phyloP scores from a whole-genome alignment of 2,329 filamentous ascomycete species.

The Westerdykella aurantiaca region DNA sequence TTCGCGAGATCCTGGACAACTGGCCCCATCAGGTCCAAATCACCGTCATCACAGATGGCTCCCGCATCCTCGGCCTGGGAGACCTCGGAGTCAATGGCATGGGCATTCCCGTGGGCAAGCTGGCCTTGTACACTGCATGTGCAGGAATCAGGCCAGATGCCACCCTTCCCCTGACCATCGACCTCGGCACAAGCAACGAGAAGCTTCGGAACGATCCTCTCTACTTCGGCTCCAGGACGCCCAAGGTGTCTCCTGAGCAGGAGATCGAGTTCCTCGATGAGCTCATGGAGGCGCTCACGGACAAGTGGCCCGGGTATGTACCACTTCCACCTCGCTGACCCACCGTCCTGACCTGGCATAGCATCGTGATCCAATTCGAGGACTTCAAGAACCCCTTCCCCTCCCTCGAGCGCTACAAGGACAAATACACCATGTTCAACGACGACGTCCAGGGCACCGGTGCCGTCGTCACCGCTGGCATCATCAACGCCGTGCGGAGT shows the following conservation, averaged over 20 bases:
- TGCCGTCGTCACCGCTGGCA: conserved; percentile 83
- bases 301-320: conserved; percentile 62
- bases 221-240: conserved; percentile 83
- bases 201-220: conserved; percentile 68
- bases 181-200: conserved; percentile 60
- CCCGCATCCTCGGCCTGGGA: conserved; percentile 83
- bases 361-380: conserved; percentile 83
- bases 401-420: conserved; percentile 82
- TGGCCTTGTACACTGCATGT: conserved; percentile 89
- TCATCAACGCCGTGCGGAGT: conserved; percentile 71
- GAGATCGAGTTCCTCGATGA: conserved; percentile 94
- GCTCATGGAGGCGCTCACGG: conserved; percentile 86
- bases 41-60: conserved; percentile 93
- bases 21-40: conserved; percentile 96
- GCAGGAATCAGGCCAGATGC: conserved; percentile 82
- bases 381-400: conserved; percentile 98
- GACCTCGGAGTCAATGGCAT: conserved; percentile 96
- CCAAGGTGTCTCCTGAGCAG: conserved; percentile 69
- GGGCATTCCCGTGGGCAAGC: conserved; percentile 95
- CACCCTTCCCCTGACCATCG: conserved; percentile 58
- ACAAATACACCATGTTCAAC: conserved; percentile 93
- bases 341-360: conserved; percentile 32
- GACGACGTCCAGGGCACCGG: conserved; percentile 98
- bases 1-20: conserved; percentile 81
- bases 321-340: conserved; percentile 4